Evolutionary conservation across 2,329 filamentous ascomycete species (phyloP), one percentile per base, ranked within the genome.

Genomic region (Arthrocladium fulminans): DNA sequence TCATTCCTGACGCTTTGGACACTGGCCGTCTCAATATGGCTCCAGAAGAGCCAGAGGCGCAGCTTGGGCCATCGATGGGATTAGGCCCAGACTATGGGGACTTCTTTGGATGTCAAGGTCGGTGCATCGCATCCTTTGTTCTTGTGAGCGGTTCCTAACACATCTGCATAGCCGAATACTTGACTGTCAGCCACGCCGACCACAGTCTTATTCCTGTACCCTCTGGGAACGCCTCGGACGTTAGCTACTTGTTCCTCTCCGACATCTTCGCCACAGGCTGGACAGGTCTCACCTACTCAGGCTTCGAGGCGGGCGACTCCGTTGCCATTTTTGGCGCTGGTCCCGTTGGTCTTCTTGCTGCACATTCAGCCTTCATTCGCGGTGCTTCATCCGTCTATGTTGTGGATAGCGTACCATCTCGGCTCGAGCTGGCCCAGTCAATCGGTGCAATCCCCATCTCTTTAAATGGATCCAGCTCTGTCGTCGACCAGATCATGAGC

Each of bases 281-380:
- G 29, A 30, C n/a, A n/a, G 29, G 29, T n/a, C 29, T 30, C n/a
- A 30, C 29, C 29, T 30, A n/a, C 8, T 87, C 84, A 1, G 67
- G 68, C 22, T 74, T 94, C 53, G 73, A 74, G 54, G 86, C 86
- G 1, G 87, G 87, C 6, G 79, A 88, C 61, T 80, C 77, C 5
- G 86, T 88, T 13, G 82, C 94, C 2, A 81, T 94, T 17, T 89
- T 94, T 72, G 88, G 88, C 38, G 87, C 87, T 3, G 88, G 88
- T 0, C 87, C 88, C 2, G 86, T 97, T 2, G 90, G 90, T 3
- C 73, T 96, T 37, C 75, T 96, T 30, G 29, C 29, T 30, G 29
- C 29, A 30, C n/a, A 30, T 30, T 30, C 29, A 9, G 29, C 29
- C 29, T 30, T 30, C 8, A n/a, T n/a, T 8, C 29, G 29, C 8